Evolutionary conservation across 371 early-diverging fungal genomes (phyloP).

Genomic region (Mortierella sp.): DNA sequence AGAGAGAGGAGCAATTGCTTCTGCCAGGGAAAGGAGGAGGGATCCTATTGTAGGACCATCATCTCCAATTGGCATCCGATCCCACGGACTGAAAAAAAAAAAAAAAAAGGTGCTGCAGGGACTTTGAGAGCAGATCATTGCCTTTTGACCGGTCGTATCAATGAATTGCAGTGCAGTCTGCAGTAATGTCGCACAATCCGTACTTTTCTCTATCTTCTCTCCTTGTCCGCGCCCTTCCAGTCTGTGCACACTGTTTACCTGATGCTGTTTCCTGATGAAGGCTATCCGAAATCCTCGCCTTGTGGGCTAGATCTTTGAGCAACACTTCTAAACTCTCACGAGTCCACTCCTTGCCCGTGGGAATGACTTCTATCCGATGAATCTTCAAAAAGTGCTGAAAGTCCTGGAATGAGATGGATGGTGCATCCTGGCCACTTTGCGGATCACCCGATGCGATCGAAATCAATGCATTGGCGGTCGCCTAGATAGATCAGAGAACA

Average conservation of each 20-base stretch:
- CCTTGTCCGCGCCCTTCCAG: background rate
- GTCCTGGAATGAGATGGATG: conserved; percentile 52
- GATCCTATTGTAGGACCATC: too few relatives aligned
- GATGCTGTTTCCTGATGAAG: conserved; percentile 34
- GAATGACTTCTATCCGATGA: conserved; percentile 53
- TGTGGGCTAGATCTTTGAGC: conserved; percentile 42
- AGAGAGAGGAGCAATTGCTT: too few relatives aligned
- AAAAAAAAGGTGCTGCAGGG: too few relatives aligned
- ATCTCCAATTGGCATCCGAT: too few relatives aligned
- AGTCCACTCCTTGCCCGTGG: conserved; percentile 46
- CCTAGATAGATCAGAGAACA: too few relatives aligned
- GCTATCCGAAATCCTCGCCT: conserved; percentile 35
- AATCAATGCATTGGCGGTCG: conserved; percentile 46
- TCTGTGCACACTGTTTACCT: conserved; percentile 3
- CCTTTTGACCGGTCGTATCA: too few relatives aligned
- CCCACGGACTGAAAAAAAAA: too few relatives aligned
- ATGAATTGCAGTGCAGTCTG: too few relatives aligned
- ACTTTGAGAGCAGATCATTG: too few relatives aligned
- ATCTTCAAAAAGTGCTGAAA: conserved; percentile 52
- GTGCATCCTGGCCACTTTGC: conserved; percentile 34
- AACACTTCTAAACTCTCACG: conserved; percentile 42
- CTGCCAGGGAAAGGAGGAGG: too few relatives aligned
- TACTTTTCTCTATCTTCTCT: background rate
- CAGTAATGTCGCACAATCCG: background rate
- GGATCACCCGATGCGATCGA: conserved; percentile 48